Percentiles rank a stretch among this genome's conserved stretches.
These are phyloP conservation scores for Wilcoxina mikolae DNA, from an alignment of 495 filamentous ascomycete species.

Conservation along the genomic window DNA sequence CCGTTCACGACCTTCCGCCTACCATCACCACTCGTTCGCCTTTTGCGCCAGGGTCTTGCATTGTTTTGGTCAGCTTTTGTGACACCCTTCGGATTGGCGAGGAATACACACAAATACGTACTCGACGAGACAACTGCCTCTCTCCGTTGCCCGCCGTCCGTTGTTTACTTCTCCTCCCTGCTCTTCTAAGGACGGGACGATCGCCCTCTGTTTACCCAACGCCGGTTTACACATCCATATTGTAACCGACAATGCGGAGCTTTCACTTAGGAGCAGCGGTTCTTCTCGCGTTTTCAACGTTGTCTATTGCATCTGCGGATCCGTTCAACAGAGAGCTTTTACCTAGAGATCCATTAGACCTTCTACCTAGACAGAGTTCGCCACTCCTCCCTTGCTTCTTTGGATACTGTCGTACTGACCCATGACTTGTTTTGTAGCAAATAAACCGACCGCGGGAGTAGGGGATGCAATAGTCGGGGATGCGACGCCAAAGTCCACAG, in stretches of 20 bases:
- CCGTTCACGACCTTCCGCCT: too few species aligned
- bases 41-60: too few species aligned
- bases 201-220: too few species aligned
- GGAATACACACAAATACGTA: too few species aligned
- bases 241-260: conserved; percentile 22
- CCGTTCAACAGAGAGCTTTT: conserved; percentile 5
- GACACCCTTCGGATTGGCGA: too few species aligned
- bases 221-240: too few species aligned
- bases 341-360: not conserved
- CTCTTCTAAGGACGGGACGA: too few species aligned
- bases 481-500: conserved; percentile 5
- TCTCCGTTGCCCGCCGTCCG: too few species aligned
- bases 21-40: too few species aligned
- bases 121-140: too few species aligned
- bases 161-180: too few species aligned
- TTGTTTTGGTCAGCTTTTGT: too few species aligned
- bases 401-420: conserved; percentile 6
- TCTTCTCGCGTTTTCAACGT: conserved; percentile 15
- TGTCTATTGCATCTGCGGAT: conserved; percentile 11
- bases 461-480: conserved; percentile 21
- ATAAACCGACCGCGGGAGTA: conserved; percentile 18
- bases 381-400: not conserved
- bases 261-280: conserved; percentile 17
- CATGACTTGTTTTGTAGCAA: conserved; percentile 9
- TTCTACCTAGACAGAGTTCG: not conserved